Base-by-base conservation (phyloP, 2,329 filamentous ascomycete species). In the Nemania sp. region DNA sequence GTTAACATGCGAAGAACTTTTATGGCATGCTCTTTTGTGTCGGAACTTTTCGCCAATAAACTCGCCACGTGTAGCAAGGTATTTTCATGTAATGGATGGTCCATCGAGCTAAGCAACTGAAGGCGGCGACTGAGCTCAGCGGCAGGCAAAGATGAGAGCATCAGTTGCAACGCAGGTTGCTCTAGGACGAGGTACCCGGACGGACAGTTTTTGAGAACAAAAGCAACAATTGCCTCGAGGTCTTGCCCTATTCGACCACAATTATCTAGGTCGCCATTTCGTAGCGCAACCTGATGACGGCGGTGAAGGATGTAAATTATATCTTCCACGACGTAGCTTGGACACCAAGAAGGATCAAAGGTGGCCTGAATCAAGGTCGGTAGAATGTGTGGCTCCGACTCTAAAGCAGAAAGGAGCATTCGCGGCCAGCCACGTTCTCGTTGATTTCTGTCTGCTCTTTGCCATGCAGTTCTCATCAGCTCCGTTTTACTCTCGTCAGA, bases 11-110 rank as follows among this genome's bases (percentile, higher is more conserved):
- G 72, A 5, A 84, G 66, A 17, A 86, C 76, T 3, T 77, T 72
- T 45, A 82, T 76, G 0, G 83, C 76, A 10, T 69, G 32, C 15
- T 66, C 62, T 62, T 83, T 84, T 67, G 79, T 73, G 4, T 67
- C 61, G 12, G 68, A 64, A 9, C 70, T 67, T 47, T 71, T 70
- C 1, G 83, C 80, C 25, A 88, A 69, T 3, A 72, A 76, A 43
- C 72, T 73, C 2, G 81, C 81, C 45, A 84, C 77, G 1, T 83
- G 80, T 2, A 84, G 68, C 15, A 76, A 70, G 0, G 83, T 85
- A 61, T 81, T 71, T 10, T 66, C 63, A 29, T 59, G 53, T 34
- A 74, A 57, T 13, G 64, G 65, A 51, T 70, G 68, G n/a, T 68
- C 65, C 13, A 60, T 57, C 10, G 17, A 51, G 49, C 57, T 62